A percentile compares a stretch with the other conserved stretches of the same genome.
Conservation (phyloP, 139 green algal genomes). For the Trebouxia sp. region DNA sequence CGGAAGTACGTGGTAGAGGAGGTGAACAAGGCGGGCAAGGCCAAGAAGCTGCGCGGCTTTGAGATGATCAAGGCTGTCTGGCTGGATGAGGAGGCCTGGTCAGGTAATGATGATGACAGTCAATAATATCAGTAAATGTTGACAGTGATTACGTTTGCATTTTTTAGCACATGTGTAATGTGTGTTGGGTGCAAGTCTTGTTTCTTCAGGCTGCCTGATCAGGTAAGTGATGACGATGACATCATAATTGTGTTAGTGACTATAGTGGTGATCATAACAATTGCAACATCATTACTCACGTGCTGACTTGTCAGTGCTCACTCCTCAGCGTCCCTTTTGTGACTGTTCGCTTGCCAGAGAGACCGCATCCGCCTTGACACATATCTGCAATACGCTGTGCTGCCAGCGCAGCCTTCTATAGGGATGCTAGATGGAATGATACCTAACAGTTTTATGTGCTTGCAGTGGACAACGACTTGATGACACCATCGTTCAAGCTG, state of each 20-base stretch:
- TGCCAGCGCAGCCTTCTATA: neutral
- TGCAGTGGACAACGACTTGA: conserved; percentile 75
- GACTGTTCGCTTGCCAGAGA: too few species aligned
- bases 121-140: neutral
- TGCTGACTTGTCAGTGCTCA: too few species aligned
- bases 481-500: conserved; percentile 95
- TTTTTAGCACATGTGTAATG: too few species aligned
- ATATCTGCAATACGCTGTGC: neutral
- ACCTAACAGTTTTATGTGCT: too few species aligned
- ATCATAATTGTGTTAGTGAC: too few species aligned
- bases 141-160: neutral
- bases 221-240: too few species aligned
- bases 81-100: conserved; percentile 45
- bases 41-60: conserved; percentile 53
- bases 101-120: neutral
- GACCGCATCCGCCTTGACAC: neutral
- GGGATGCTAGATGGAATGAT: too few species aligned
- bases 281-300: too few species aligned
- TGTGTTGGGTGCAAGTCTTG: too few species aligned
- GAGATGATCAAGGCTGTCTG: conserved; percentile 67
- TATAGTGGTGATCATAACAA: too few species aligned
- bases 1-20: conserved; percentile 47
- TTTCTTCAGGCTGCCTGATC: too few species aligned
- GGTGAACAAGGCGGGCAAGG: conserved; percentile 54
- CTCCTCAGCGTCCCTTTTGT: too few species aligned